These are phyloP conservation scores for Asterophora lycoperdoides DNA, from an alignment of 768 basidiomycete species.

Conservation along the genomic window DNA sequence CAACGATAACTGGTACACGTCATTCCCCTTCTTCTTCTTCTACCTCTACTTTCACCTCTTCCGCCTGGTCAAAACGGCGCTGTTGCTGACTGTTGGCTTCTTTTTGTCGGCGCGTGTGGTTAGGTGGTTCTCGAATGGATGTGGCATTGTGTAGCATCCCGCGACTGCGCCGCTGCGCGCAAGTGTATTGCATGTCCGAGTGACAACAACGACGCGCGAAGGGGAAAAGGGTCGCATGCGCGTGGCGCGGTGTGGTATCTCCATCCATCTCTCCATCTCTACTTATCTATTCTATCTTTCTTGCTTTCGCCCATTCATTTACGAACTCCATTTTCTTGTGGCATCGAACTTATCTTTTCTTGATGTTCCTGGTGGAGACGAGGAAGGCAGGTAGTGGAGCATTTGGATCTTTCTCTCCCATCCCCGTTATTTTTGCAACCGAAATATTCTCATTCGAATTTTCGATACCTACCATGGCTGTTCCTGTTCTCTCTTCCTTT, in stretches of 20 bases:
- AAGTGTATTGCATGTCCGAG: too few relatives aligned
- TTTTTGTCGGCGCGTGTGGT: slow-evolving; percentile 14
- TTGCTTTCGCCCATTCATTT: background rate
- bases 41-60: slow-evolving; percentile 12
- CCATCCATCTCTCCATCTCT: too few relatives aligned
- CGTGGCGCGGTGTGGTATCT: too few relatives aligned
- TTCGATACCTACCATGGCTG: too few relatives aligned
- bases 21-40: too few relatives aligned
- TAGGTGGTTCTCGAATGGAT: slow-evolving; percentile 78
- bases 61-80: slow-evolving; percentile 18
- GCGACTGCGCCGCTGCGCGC: background rate
- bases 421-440: background rate
- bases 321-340: too few relatives aligned
- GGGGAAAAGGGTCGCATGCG: too few relatives aligned
- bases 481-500: too few relatives aligned
- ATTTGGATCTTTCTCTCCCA: background rate
- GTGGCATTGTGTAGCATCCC: slow-evolving; percentile 40
- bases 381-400: background rate
- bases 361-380: slow-evolving; percentile 1
- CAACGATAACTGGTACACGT: slow-evolving; percentile 47
- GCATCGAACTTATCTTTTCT: background rate
- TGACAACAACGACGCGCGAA: too few relatives aligned
- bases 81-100: slow-evolving; percentile 27
- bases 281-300: background rate
- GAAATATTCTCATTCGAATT: too few relatives aligned